phyloP scores from a whole-genome alignment of 805 yeast species.

The Yamadazyma nakazawae region DNA sequence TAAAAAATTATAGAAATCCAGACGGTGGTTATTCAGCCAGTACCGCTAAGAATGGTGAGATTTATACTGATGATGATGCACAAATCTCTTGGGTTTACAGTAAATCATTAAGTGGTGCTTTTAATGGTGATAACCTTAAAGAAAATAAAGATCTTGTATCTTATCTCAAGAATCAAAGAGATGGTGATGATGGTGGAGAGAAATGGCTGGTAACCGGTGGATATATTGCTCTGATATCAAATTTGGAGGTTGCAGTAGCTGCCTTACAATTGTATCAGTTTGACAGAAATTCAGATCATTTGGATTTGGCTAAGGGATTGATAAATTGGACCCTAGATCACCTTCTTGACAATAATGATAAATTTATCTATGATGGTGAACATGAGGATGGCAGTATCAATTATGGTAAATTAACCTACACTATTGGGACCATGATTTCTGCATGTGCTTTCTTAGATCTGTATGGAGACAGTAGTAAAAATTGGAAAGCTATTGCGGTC shows the following conservation, averaged over 20 bases:
- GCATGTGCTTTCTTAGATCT: conserved; percentile 20
- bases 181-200: conserved; percentile 48
- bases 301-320: conserved; percentile 17
- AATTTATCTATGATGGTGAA: conserved; percentile 22
- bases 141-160: conserved; percentile 12
- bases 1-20: conserved; percentile 13
- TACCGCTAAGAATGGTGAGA: conserved; percentile 19
- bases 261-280: conserved; percentile 16
- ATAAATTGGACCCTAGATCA: conserved; percentile 14
- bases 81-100: conserved; percentile 23
- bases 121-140: conserved; percentile 1
- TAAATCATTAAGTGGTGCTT: conserved; percentile 11
- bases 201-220: conserved; percentile 16
- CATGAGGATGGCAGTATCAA: conserved; percentile 16
- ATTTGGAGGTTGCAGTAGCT: conserved; percentile 23
- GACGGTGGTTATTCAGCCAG: conserved; percentile 23
- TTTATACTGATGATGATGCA: conserved; percentile 26
- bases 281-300: conserved; percentile 9
- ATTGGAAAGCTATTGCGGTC: conserved; percentile 22
- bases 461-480: conserved; percentile 10
- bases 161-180: conserved; percentile 65
- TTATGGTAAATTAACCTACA: conserved; percentile 27
- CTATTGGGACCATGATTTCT: conserved; percentile 26
- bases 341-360: conserved; percentile 15
- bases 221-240: conserved; percentile 25